These are phyloP conservation scores for Chalciporus sphaerocephalus DNA, from an alignment of 768 basidiomycete species.

Conservation along the genomic window DNA sequence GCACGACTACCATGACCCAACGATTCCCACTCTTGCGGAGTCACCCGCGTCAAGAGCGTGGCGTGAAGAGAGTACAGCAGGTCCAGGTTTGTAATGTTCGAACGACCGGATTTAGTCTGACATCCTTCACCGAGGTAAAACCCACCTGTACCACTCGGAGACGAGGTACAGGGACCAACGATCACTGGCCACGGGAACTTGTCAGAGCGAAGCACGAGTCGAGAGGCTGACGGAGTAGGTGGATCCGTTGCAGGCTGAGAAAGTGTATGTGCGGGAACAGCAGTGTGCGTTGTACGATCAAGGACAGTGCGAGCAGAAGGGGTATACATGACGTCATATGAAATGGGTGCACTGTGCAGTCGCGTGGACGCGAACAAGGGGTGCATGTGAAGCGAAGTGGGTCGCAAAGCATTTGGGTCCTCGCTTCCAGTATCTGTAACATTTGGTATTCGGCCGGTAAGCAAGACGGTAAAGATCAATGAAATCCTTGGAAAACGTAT, in stretches of 20 bases:
- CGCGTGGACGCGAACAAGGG: conserved; percentile 56
- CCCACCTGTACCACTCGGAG: conserved; percentile 19
- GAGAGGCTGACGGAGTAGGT: conserved; percentile 40
- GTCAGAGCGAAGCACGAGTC: conserved; percentile 50
- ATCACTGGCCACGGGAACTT: conserved; percentile 61
- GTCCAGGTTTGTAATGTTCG: conserved; percentile 55
- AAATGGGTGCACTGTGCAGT: conserved; percentile 56
- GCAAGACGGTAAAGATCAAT: conserved; percentile 3
- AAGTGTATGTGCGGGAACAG: conserved; percentile 54
- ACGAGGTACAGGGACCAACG: conserved; percentile 36
- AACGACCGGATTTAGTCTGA: conserved; percentile 18
- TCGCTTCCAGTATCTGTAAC: conserved; percentile 19
- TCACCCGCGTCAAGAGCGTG: conserved; percentile 52
- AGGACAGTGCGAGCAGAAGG: conserved; percentile 57
- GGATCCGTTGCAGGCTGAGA: conserved; percentile 64
- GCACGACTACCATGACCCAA: conserved; percentile 52
- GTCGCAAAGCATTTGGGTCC: conserved; percentile 21
- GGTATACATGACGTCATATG: conserved; percentile 53
- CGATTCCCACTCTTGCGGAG: conserved; percentile 60
- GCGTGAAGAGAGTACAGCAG: conserved; percentile 57
- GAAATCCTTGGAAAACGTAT: conserved; percentile 30
- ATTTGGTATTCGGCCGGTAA: conserved; percentile 4
- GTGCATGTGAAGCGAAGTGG: conserved; percentile 52
- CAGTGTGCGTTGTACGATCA: conserved; percentile 48
- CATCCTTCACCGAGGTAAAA: conserved; percentile 27